Evolutionary conservation across 805 yeast genomes (phyloP).

Genomic region (Saccharomyces eubayanus): DNA sequence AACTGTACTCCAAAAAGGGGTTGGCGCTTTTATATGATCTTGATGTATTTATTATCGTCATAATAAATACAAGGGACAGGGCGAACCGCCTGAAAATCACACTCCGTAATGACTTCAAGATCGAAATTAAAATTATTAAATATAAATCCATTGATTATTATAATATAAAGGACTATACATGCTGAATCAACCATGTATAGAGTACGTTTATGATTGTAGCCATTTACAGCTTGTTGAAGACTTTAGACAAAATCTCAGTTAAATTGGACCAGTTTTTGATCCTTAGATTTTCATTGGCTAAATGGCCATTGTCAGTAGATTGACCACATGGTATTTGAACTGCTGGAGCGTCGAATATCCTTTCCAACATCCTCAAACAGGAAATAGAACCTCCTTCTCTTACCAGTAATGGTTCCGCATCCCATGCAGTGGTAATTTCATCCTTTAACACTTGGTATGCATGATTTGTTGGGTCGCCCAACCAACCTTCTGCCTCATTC

Average conservation of each 20-base stretch:
- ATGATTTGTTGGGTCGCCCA: constrained; percentile 72
- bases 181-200: neutral
- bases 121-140: neutral
- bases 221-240: constrained; percentile 36
- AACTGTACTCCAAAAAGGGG: neutral
- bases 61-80: neutral
- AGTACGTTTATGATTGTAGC: neutral
- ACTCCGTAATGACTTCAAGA: neutral
- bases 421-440: constrained; percentile 68
- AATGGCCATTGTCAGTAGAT: constrained; percentile 87
- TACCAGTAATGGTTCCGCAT: constrained; percentile 68
- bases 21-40: neutral
- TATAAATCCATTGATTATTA: neutral
- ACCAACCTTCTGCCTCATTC: constrained; percentile 93
- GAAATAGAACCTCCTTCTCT: constrained; percentile 98
- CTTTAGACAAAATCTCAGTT: constrained; percentile 51
- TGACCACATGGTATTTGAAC: constrained; percentile 97
- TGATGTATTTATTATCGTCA: neutral
- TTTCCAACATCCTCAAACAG: constrained; percentile 75
- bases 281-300: constrained; percentile 77
- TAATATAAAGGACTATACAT: neutral
- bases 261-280: constrained; percentile 70
- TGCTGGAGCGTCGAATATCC: constrained; percentile 75
- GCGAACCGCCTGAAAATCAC: neutral
- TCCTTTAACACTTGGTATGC: constrained; percentile 61